These are phyloP conservation scores for Dalechampia spathulata DNA, from an alignment of 441 rosid genomes.

Conservation along the genomic window DNA sequence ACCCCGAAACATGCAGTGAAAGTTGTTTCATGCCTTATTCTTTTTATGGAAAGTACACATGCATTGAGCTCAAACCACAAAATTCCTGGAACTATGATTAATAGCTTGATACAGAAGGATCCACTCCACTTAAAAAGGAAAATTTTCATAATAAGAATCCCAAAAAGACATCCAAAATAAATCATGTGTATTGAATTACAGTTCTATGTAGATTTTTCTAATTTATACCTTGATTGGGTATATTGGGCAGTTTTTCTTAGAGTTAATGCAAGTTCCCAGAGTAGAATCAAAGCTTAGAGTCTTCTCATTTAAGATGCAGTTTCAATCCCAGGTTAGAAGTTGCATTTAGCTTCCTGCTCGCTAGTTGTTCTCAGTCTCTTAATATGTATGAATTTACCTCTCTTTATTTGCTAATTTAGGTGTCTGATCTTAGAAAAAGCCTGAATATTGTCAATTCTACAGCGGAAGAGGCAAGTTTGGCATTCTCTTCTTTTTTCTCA, in stretches of 20 bases:
- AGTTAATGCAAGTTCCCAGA: slow-evolving; percentile 86
- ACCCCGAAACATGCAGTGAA: too few relatives aligned
- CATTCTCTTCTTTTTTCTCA: neutral
- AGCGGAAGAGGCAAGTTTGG: slow-evolving; percentile 64
- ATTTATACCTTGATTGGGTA: slow-evolving; percentile 11
- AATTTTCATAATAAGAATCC: neutral
- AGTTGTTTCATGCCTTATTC: neutral
- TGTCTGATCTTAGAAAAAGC: slow-evolving; percentile 70
- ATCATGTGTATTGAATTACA: neutral
- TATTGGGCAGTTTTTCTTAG: slow-evolving; percentile 73
- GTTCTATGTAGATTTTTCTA: neutral
- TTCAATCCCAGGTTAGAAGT: slow-evolving; percentile 59
- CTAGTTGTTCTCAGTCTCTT: slow-evolving; percentile 9
- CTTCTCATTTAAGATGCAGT: slow-evolving; percentile 90
- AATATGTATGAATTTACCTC: slow-evolving; percentile 18
- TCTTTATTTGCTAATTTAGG: slow-evolving; percentile 32
- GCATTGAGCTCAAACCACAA: neutral
- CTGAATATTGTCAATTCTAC: slow-evolving; percentile 67
- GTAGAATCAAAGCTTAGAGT: slow-evolving; percentile 91
- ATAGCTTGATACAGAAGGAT: neutral
- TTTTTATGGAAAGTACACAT: neutral
- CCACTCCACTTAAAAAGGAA: neutral
- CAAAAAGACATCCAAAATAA: neutral
- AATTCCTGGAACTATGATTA: neutral
- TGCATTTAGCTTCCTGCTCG: slow-evolving; percentile 8